phyloP scores from a whole-genome alignment of 805 yeast genomes.

The Soucietia sequanensis region DNA sequence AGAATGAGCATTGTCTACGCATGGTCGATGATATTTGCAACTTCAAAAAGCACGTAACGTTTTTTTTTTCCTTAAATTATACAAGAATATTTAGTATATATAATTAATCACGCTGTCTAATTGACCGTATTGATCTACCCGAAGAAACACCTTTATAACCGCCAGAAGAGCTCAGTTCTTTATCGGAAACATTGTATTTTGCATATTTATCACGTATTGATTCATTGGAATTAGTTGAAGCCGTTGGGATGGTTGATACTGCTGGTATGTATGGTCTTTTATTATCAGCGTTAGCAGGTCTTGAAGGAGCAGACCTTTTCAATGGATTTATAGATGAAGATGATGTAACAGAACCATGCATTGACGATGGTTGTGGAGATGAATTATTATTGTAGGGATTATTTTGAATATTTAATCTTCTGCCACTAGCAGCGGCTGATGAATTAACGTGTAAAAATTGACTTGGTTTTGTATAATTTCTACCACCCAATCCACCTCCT shows the following conservation, averaged over 20 bases:
- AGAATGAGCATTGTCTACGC: too few relatives aligned
- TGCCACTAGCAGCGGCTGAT: slow-evolving; percentile 37
- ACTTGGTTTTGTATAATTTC: slow-evolving; percentile 52
- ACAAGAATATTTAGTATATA: too few relatives aligned
- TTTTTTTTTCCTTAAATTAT: too few relatives aligned
- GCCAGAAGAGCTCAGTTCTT: not conserved
- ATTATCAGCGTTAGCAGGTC: slow-evolving; percentile 1
- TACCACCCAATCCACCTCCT: slow-evolving; percentile 94
- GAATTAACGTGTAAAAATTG: slow-evolving; percentile 20
- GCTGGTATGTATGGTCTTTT: slow-evolving; percentile 1
- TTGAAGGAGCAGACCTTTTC: slow-evolving; percentile 2
- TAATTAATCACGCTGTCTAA: slow-evolving; percentile 9
- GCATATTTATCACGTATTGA: slow-evolving; percentile 22
- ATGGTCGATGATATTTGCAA: too few relatives aligned
- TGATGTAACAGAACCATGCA: slow-evolving; percentile 5
- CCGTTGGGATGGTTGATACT: not conserved
- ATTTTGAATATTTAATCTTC: slow-evolving; percentile 19
- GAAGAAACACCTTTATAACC: not conserved
- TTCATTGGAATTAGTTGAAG: slow-evolving; percentile 7
- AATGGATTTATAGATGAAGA: not conserved
- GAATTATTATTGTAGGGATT: slow-evolving; percentile 9
- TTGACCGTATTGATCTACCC: slow-evolving; percentile 12
- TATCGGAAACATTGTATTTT: slow-evolving; percentile 11
- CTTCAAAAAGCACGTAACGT: too few relatives aligned
- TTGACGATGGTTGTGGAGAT: not conserved